Conservation (phyloP, 2,329 filamentous ascomycete genomes). For the Lasiodiplodia gonubiensis region DNA sequence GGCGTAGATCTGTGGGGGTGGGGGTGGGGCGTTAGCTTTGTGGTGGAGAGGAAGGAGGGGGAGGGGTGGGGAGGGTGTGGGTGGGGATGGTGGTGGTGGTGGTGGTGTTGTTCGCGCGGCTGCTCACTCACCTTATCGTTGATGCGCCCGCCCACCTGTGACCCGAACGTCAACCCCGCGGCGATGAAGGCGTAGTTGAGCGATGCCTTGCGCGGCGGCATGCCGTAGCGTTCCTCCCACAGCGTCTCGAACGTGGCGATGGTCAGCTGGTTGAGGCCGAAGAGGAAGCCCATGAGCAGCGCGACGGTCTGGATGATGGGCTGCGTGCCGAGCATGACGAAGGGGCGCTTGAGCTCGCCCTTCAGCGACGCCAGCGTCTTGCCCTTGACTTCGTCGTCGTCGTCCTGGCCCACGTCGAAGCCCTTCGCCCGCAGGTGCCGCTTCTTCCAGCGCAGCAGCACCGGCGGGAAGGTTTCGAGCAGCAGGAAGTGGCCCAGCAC, state of each 20-base stretch:
- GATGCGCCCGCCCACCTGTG: slow-evolving; percentile 51
- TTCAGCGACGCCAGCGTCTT: slow-evolving; percentile 29
- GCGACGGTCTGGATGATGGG: slow-evolving; percentile 59
- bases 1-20: too few relatives aligned
- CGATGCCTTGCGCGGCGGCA: slow-evolving; percentile 62
- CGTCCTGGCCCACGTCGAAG: not conserved
- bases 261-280: slow-evolving; percentile 68
- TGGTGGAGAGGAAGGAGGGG: too few relatives aligned
- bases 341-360: slow-evolving; percentile 32
- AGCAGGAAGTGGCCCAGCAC: slow-evolving; percentile 30
- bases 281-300: slow-evolving; percentile 66
- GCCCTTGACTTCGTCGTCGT: slow-evolving; percentile 7
- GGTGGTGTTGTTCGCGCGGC: too few relatives aligned
- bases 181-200: slow-evolving; percentile 69
- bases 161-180: slow-evolving; percentile 62
- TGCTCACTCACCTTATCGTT: slow-evolving; percentile 60
- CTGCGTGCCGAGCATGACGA: slow-evolving; percentile 32
- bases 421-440: slow-evolving; percentile 31
- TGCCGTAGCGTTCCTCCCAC: slow-evolving; percentile 61
- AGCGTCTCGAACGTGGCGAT: slow-evolving; percentile 66
- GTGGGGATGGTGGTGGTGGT: not conserved
- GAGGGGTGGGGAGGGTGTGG: slow-evolving; percentile 29
- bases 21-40: too few relatives aligned
- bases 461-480: slow-evolving; percentile 39
- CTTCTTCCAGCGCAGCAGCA: slow-evolving; percentile 52